Evolutionary conservation across 352 stramenopile genomes (phyloP).

Genomic region (Achlya hypogyna): DNA sequence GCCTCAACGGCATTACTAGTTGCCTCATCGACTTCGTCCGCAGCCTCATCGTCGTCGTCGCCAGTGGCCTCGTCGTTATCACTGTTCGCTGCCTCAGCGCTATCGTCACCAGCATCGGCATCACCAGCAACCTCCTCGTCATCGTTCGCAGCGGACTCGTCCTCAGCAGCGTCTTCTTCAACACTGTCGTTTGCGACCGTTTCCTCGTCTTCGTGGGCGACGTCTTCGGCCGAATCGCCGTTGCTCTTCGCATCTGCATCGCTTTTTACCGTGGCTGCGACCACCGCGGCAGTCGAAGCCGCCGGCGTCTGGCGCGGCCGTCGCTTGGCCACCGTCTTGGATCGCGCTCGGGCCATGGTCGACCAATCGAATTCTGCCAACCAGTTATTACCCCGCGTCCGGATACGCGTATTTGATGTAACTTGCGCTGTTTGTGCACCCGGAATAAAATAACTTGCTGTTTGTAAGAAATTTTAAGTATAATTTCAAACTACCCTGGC

Average conservation of each 20-base stretch:
- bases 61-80: not conserved
- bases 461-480: not conserved
- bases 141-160: not conserved
- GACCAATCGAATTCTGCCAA: constrained; percentile 5
- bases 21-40: not conserved
- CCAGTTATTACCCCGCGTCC: not conserved
- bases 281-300: not conserved
- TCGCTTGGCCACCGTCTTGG: not conserved
- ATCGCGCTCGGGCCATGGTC: not conserved
- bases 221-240: no score
- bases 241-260: not conserved
- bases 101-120: not conserved
- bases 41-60: not conserved
- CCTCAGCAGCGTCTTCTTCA: not conserved
- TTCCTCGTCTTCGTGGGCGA: not conserved
- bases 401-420: constrained; percentile 4
- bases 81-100: not conserved
- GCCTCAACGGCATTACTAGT: not conserved
- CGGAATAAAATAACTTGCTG: not conserved
- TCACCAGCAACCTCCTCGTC: constrained; percentile 1
- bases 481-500: not conserved
- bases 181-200: not conserved
- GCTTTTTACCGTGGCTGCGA: not conserved
- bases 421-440: not conserved
- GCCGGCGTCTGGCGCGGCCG: no score